Percentiles rank a stretch among this genome's conserved stretches.
phyloP scores from a whole-genome alignment of 2,329 filamentous ascomycete genomes.

The Pestalotiopsis sp. region DNA sequence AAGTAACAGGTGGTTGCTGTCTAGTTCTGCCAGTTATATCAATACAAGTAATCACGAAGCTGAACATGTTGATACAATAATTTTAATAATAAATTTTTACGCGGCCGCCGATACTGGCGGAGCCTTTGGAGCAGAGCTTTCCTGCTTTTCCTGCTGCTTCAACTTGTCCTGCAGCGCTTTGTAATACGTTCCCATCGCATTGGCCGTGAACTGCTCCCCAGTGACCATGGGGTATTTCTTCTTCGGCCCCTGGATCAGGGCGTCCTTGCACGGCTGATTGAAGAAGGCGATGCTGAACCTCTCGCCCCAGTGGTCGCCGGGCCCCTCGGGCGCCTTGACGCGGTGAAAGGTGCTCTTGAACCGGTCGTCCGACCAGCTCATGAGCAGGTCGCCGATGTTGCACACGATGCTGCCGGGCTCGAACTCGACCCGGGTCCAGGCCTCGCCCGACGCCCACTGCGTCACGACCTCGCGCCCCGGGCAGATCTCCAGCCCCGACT shows the following conservation, averaged over 20 bases:
- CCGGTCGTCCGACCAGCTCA: constrained; percentile 67
- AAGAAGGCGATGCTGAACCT: constrained; percentile 67
- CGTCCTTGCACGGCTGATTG: constrained; percentile 61
- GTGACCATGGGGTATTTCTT: constrained; percentile 62
- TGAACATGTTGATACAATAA: not conserved
- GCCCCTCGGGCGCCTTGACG: constrained; percentile 57
- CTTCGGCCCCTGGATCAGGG: constrained; percentile 57
- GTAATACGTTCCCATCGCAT: constrained; percentile 37
- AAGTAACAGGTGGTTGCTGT: too few species aligned
- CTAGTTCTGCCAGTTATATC: not conserved
- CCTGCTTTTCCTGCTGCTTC: not conserved
- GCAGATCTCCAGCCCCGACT: constrained; percentile 63
- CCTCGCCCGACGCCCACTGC: constrained; percentile 56
- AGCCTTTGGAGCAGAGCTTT: not conserved
- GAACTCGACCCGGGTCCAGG: constrained; percentile 62
- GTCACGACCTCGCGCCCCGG: constrained; percentile 62
- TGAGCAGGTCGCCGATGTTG: constrained; percentile 65
- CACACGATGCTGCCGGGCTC: constrained; percentile 56
- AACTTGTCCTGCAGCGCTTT: constrained; percentile 9
- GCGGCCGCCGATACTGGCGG: not conserved
- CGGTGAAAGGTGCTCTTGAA: constrained; percentile 67
- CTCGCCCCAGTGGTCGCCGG: constrained; percentile 55
- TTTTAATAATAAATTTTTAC: not conserved
- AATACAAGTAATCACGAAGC: not conserved
- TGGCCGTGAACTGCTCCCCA: constrained; percentile 60